Evolutionary conservation across 2,329 filamentous ascomycete species (phyloP).

Genomic region (Rugonectria rugulosa): DNA sequence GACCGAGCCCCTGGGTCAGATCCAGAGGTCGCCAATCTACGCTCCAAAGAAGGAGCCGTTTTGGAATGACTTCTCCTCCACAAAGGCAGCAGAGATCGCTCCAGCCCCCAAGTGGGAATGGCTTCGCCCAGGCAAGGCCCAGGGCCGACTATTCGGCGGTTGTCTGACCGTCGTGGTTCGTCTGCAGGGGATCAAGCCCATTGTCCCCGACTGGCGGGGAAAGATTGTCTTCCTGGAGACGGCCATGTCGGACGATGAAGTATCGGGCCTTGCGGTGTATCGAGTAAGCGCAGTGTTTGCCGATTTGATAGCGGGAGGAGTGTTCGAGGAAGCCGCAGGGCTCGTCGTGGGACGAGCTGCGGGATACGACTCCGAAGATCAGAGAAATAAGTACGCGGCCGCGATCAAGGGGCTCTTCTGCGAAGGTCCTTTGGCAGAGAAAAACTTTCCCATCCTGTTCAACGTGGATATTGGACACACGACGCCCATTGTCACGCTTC

Average conservation of each 20-base stretch:
- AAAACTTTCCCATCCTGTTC: conserved; percentile 50
- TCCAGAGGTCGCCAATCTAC: conserved; percentile 44
- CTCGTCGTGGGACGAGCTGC: conserved; percentile 52
- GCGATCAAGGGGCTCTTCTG: conserved; percentile 46
- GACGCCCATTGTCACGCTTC: conserved; percentile 51
- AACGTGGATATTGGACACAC: conserved; percentile 55
- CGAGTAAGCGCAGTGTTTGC: conserved; percentile 46
- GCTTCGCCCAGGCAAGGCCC: conserved; percentile 44
- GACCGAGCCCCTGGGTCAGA: conserved; percentile 38
- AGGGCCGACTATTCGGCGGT: conserved; percentile 54
- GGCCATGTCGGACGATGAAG: conserved; percentile 41
- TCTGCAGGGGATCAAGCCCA: conserved; percentile 42
- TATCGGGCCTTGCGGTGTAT: conserved; percentile 27
- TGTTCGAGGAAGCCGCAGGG: conserved; percentile 51
- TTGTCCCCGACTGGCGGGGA: conserved; percentile 48
- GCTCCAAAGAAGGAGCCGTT: conserved; percentile 34
- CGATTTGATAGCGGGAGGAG: conserved; percentile 51
- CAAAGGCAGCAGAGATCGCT: conserved; percentile 39
- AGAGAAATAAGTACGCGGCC: conserved; percentile 38
- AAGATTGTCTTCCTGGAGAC: conserved; percentile 53
- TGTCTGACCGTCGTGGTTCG: conserved; percentile 51
- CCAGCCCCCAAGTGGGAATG: conserved; percentile 45
- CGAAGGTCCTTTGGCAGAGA: conserved; percentile 41
- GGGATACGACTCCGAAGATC: conserved; percentile 47
- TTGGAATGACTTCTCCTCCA: conserved; percentile 33